Percentiles rank a stretch among this genome's conserved stretches.
These are phyloP conservation scores for Penicillium nordicum DNA, from an alignment of 2,329 filamentous ascomycete genomes.

Conservation along the genomic window DNA sequence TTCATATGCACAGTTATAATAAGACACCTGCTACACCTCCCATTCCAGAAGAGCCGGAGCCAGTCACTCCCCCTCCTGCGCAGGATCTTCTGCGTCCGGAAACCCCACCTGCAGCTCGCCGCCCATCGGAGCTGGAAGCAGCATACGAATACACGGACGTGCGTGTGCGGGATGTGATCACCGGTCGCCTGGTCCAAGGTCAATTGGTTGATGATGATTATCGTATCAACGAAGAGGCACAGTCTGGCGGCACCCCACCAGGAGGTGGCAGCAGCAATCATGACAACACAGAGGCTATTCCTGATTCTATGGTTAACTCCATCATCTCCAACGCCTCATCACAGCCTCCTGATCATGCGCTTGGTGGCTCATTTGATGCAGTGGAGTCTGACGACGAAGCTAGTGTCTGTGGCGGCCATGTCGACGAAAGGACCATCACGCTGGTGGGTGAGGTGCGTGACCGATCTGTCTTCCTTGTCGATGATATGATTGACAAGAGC, in stretches of 20 bases:
- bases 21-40: conserved; percentile 11
- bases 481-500: conserved; percentile 98
- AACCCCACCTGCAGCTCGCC: conserved; percentile 38
- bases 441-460: conserved; percentile 92
- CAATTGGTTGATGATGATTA: conserved; percentile 95
- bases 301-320: conserved; percentile 81
- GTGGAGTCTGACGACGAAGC: conserved; percentile 83
- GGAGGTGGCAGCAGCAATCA: conserved; percentile 45
- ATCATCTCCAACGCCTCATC: conserved; percentile 78
- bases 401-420: conserved; percentile 53
- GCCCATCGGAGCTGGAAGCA: conserved; percentile 44
- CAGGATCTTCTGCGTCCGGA: conserved; percentile 35
- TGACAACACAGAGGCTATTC: conserved; percentile 54
- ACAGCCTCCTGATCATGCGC: conserved; percentile 63
- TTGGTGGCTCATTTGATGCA: conserved; percentile 82
- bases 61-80: conserved; percentile 13
- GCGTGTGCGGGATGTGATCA: conserved; percentile 83
- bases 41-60: conserved; percentile 25
- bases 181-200: conserved; percentile 84
- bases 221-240: conserved; percentile 64
- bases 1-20: conserved; percentile 23
- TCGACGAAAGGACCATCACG: conserved; percentile 90
- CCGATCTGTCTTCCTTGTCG: conserved; percentile 86
- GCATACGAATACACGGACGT: conserved; percentile 67
- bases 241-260: conserved; percentile 54